Evolutionary conservation across 805 yeast genomes (phyloP), one percentile per base, ranked within the genome.

Genomic region (Saturnispora kantuleensis): DNA sequence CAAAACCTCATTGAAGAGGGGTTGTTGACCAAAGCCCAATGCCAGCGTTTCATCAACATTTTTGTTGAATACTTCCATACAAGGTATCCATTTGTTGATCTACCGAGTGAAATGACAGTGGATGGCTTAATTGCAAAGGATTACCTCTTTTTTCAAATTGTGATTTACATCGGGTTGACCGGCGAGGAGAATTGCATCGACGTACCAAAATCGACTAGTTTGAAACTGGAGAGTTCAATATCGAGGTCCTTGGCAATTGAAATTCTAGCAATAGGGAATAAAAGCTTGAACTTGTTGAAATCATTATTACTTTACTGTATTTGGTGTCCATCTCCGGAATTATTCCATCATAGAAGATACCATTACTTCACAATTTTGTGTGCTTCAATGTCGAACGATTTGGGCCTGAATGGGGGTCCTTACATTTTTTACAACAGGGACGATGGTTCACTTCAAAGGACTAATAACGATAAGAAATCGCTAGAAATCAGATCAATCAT

Each of bases 241-340:
- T 58, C 77, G 16, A 67, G 68, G 53, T 56, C 76, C 26, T 55
- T 79, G 12, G 59, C 77, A 10, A 64, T 73, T 41, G 89, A 86
- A 54, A 71, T 81, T 10, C 62, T 87, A 62, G 70, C 81, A 8
- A 67, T 74, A 21, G 95, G 96, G 15, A 70, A 76, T 45, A 88
- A 85, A 63, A 71, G 79, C 6, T 62, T 79, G 13, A 89, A 85
- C 57, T 61, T 85, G 32, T 64, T 87, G 34, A 79, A 81, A 57
- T 65, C 80, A 15, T 64, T 84, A 41, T 56, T 83, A 15, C 55
- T 84, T 5, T 65, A 83, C 42, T 73, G 83, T 21, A 60, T 81
- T 28, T 88, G 95, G 95, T 87, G 86, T 57, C 84, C 83, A 51
- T 75, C 85, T 4, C 84, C 95, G 0, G 96, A 86, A 60, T 67